phyloP scores from a whole-genome alignment of 306 rosid species.

The Echinosophora koreensis region DNA sequence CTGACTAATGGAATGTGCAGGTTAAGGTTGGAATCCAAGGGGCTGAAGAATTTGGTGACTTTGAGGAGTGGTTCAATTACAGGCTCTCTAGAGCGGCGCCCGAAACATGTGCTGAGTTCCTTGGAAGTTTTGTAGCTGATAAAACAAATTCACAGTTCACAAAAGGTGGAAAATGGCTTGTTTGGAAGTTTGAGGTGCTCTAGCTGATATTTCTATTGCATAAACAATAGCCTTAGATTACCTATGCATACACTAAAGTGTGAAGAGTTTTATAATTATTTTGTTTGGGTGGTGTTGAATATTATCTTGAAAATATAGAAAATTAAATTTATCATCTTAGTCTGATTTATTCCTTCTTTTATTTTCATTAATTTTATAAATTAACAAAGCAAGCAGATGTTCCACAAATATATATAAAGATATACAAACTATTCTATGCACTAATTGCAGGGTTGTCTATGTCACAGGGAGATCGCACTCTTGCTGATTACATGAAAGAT shows the following conservation, averaged over 20 bases:
- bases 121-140: conserved; percentile 90
- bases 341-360: conserved; percentile 24
- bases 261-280: conserved; percentile 13
- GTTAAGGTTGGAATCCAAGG: conserved; percentile 80
- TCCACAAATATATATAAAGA: not conserved
- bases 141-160: conserved; percentile 69
- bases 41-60: conserved; percentile 84
- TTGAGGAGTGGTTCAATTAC: conserved; percentile 94
- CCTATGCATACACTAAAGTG: conserved; percentile 17
- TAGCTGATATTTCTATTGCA: conserved; percentile 29
- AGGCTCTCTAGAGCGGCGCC: conserved; percentile 98
- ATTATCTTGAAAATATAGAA: conserved; percentile 25
- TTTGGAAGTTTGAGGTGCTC: conserved; percentile 97
- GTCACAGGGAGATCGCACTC: conserved; percentile 83
- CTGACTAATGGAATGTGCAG: conserved; percentile 58
- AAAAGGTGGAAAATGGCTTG: conserved; percentile 97
- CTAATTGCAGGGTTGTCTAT: conserved; percentile 45
- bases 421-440: conserved; percentile 17
- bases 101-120: conserved; percentile 93
- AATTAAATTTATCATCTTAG: conserved; percentile 27
- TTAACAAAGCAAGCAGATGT: not conserved
- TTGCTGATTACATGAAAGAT: conserved; percentile 87
- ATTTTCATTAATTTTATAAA: conserved; percentile 6
- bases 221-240: conserved; percentile 32
- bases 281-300: conserved; percentile 26